A percentile compares a stretch with the other conserved stretches of the same genome.
Conservation (phyloP, 495 filamentous ascomycete species). For the Daldinia loculata region DNA sequence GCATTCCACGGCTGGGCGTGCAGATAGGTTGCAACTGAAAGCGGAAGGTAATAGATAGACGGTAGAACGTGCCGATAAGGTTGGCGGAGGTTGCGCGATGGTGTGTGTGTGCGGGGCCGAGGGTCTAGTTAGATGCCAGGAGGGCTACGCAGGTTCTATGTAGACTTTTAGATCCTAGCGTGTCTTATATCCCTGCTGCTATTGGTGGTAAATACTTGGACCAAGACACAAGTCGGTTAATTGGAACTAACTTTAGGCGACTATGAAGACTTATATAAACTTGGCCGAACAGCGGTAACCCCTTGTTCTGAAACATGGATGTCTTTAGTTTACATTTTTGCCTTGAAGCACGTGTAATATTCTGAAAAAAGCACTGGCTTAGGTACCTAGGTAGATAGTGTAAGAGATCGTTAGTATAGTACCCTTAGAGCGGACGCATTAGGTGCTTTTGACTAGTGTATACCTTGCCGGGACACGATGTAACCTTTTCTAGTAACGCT, state of each 20-base stretch:
- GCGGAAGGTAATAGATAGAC: constrained; percentile 36
- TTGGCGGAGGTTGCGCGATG: constrained; percentile 35
- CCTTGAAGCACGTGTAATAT: no score
- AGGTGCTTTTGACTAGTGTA: neutral
- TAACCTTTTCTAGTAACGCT: neutral
- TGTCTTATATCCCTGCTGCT: constrained; percentile 17
- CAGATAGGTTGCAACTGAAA: constrained; percentile 17
- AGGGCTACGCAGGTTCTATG: constrained; percentile 6
- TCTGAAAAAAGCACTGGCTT: no score
- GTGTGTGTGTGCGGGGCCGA: constrained; percentile 22
- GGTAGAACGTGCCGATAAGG: constrained; percentile 40
- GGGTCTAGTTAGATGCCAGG: neutral
- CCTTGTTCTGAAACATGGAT: no score
- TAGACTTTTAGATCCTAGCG: constrained; percentile 6
- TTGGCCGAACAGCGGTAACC: neutral
- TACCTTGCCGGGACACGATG: neutral
- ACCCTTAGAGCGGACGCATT: neutral
- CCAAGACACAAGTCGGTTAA: neutral
- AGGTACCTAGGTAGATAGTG: no score
- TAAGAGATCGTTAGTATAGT: neutral
- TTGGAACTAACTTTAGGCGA: neutral
- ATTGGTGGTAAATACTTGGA: constrained; percentile 20
- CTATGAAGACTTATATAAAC: neutral
- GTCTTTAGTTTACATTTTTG: no score
- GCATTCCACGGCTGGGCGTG: constrained; percentile 1